Conservation (phyloP, 371 early-diverging fungal genomes). For the Smittium mucronatum region DNA sequence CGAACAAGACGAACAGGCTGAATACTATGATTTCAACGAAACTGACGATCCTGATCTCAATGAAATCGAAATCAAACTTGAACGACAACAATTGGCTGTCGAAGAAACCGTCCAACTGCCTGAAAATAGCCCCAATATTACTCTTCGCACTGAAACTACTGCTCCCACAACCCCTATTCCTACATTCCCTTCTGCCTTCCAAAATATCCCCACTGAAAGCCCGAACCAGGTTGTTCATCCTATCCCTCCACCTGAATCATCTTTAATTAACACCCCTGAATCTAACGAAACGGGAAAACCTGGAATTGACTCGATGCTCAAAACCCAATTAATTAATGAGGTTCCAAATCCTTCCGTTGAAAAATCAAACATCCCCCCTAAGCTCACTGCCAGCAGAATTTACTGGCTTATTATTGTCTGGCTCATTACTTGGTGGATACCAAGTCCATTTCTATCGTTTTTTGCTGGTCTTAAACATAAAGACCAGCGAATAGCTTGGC, state of each 20-base stretch:
- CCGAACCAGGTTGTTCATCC: too few species aligned
- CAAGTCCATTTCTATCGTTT: constrained; percentile 38
- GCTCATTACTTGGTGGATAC: constrained; percentile 81
- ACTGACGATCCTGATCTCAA: constrained; percentile 13
- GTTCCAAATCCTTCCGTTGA: neutral
- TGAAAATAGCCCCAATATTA: neutral
- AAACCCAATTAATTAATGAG: neutral
- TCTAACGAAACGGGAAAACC: neutral
- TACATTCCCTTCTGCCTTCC: neutral
- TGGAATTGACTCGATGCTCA: neutral
- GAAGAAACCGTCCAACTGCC: neutral
- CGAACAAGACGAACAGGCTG: constrained; percentile 16
- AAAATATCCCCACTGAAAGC: neutral
- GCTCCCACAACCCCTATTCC: neutral
- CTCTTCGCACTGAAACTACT: neutral
- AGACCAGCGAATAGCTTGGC: constrained; percentile 88
- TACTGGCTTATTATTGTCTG: constrained; percentile 76
- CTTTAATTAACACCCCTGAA: neutral
- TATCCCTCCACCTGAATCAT: neutral
- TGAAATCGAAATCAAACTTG: neutral
- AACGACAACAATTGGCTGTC: neutral
- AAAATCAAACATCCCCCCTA: neutral
- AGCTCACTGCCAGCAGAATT: constrained; percentile 15
- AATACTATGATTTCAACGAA: constrained; percentile 11
- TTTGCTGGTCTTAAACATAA: constrained; percentile 66